Evolutionary conservation across 2,329 filamentous ascomycete genomes (phyloP), one percentile per base, ranked within the genome.

Genomic region (Phyllosticta capitalensis): DNA sequence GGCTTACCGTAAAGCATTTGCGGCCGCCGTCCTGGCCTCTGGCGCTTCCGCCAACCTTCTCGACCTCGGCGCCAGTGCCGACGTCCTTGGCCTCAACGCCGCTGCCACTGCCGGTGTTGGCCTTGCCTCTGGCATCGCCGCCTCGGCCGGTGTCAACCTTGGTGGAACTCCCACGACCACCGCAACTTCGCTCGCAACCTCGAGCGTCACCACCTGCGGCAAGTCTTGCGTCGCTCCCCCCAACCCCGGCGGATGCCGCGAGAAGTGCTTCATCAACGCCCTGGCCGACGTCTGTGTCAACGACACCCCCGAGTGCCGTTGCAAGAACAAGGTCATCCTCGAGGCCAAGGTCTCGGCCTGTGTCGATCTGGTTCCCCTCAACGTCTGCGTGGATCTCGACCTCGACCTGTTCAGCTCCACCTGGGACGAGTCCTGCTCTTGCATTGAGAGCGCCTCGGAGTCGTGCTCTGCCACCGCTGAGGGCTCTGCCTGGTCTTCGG

Each of bases 231-330:
- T 54, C n/a, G 52, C 26, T 9, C 57, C 57, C 45, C 20, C 52
- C 9, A 50, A 45, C 30, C 57, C 57, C 28, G 57, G 57, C 17
- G 57, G 57, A 52, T 59, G 57, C 57, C 57, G 57, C 14, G 57
- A 59, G 30, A 38, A 59, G 57, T 59, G 57, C 57, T 59, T 59
- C 57, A 45, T 59, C 12, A 59, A 55, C 52, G 57, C 57, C 19
- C 57, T 59, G 19, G 57, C 57, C 17, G 52, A 59, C 38, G 52
- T 59, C 20, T 59, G 57, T 20, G 9, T 59, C 26, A 33, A 54
- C 38, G 57, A 59, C 57, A 38, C 52, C 14, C 57, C 57, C 52
- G 52, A 54, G 52, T 59, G 57, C 52, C 57, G 57, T 26, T 59
- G 57, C 57, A 24, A 54, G 52, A 59, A 59, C 57, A 22, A 38